Percentiles rank a stretch among this genome's conserved stretches.
Conservation (phyloP, 768 basidiomycete genomes). For the Tephrocybe sp. region DNA sequence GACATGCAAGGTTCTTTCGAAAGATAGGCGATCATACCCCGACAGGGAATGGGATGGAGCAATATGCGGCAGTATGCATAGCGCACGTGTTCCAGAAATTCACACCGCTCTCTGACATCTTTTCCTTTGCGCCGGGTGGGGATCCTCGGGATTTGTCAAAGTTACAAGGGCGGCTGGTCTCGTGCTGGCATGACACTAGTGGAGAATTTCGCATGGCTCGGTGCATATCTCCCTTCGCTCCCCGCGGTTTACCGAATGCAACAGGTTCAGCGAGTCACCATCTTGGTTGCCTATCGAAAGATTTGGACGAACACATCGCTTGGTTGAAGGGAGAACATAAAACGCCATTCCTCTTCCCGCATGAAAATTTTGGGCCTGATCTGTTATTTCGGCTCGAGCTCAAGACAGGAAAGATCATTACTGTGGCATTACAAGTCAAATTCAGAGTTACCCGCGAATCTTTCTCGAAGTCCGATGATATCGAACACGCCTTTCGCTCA, state of each 20-base stretch:
- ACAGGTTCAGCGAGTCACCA: too few species aligned
- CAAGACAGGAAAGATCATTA: background rate
- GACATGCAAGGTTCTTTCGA: too few species aligned
- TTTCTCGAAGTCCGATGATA: background rate
- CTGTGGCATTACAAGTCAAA: background rate
- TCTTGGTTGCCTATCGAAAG: background rate
- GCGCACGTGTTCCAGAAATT: background rate
- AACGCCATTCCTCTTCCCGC: slow-evolving; percentile 1
- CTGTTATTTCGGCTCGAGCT: background rate
- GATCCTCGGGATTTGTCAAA: background rate
- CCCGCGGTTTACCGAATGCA: background rate
- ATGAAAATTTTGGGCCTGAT: background rate
- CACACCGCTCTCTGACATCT: background rate
- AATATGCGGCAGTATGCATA: background rate
- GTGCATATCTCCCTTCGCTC: background rate
- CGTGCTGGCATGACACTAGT: background rate
- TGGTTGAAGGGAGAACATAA: background rate
- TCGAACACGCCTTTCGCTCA: background rate
- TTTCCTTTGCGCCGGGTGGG: background rate
- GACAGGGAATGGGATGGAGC: too few species aligned
- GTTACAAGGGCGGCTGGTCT: background rate
- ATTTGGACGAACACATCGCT: background rate
- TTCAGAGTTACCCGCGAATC: background rate
- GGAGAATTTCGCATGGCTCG: background rate
- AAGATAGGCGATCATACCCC: too few species aligned